Conservation (phyloP, 2,329 filamentous ascomycete genomes). For the Alternaria gansuensis region DNA sequence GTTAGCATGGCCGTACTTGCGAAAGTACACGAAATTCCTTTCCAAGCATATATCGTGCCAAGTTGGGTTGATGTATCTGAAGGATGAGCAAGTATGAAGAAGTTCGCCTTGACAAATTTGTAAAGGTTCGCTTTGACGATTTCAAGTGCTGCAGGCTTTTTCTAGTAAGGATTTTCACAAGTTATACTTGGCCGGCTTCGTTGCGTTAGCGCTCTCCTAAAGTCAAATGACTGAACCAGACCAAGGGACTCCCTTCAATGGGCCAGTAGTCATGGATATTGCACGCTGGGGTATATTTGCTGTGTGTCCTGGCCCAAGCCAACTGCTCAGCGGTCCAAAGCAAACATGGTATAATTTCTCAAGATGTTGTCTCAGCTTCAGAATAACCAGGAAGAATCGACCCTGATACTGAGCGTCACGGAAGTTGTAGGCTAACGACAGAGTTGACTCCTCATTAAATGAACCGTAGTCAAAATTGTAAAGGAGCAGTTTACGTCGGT, state of each 20-base stretch:
- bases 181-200: conserved; percentile 8
- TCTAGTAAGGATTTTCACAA: conserved; percentile 12
- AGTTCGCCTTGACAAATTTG: conserved; percentile 19
- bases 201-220: conserved; percentile 19
- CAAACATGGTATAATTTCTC: conserved; percentile 28
- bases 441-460: too few relatives aligned
- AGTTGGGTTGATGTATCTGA: too few relatives aligned
- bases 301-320: conserved; percentile 25
- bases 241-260: conserved; percentile 24
- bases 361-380: too few relatives aligned
- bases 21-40: neutral
- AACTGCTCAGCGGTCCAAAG: conserved; percentile 27
- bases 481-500: too few relatives aligned
- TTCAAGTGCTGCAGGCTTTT: conserved; percentile 1
- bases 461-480: too few relatives aligned
- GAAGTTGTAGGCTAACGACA: too few relatives aligned
- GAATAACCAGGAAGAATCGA: neutral
- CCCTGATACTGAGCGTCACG: too few relatives aligned
- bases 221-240: conserved; percentile 32
- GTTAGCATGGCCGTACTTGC: neutral
- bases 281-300: conserved; percentile 12
- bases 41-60: neutral
- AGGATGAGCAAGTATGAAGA: conserved; percentile 25
- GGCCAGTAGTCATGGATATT: neutral
- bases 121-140: conserved; percentile 20